Percentiles rank a stretch among this genome's conserved stretches.
These are phyloP conservation scores for Bisporella sp. DNA, from an alignment of 2,329 filamentous ascomycete species.

Conservation along the genomic window DNA sequence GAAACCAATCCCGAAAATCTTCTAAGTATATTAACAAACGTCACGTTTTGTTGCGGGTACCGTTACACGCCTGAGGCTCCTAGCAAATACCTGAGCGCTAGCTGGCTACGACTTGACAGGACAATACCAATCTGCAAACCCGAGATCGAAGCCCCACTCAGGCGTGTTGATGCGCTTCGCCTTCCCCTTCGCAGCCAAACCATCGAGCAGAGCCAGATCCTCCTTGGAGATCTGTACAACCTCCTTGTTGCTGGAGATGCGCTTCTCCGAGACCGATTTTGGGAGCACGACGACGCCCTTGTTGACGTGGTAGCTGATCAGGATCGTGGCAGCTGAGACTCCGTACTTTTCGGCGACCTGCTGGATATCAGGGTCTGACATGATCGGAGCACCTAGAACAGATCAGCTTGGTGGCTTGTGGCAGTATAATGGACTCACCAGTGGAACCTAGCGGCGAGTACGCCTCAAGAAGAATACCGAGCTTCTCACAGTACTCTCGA, in stretches of 20 bases:
- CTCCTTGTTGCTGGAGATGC: background rate
- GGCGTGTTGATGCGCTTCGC: background rate
- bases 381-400: conserved; percentile 28
- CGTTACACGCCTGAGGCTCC: too few species aligned
- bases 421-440: background rate
- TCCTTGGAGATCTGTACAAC: background rate
- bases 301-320: conserved; percentile 52
- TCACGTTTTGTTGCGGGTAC: too few species aligned
- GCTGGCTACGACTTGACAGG: too few species aligned
- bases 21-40: too few species aligned
- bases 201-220: background rate
- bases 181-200: background rate
- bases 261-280: conserved; percentile 41
- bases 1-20: too few species aligned
- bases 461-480: conserved; percentile 42
- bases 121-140: too few species aligned
- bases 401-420: background rate
- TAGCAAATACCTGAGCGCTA: too few species aligned
- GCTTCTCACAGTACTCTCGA: conserved; percentile 38
- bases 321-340: conserved; percentile 49
- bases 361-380: conserved; percentile 51
- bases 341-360: conserved; percentile 56
- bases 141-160: background rate
- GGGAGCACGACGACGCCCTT: conserved; percentile 61
- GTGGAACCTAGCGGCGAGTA: conserved; percentile 34